Conservation (phyloP, 2,329 filamentous ascomycete species). For the Didymosphaeria variabile region DNA sequence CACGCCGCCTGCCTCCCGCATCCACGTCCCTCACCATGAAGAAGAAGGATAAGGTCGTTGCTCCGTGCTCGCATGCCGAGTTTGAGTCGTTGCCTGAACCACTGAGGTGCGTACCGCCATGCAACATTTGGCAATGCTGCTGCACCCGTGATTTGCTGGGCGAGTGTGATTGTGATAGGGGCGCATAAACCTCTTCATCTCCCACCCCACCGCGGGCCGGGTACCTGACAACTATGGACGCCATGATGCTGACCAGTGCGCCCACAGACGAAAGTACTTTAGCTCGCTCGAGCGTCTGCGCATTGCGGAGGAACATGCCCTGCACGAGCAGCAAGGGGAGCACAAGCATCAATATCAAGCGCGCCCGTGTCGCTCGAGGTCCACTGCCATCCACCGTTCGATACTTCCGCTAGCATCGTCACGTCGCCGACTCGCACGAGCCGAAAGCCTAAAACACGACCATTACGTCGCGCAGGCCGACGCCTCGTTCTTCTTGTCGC, state of each 20-base stretch:
- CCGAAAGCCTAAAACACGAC: conserved; percentile 38
- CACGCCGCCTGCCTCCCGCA: background rate
- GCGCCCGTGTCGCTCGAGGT: conserved; percentile 36
- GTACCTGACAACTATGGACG: conserved; percentile 41
- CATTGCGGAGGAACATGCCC: conserved; percentile 64
- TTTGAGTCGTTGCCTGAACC: conserved; percentile 54
- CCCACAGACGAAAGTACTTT: conserved; percentile 70
- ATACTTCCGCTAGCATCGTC: conserved; percentile 28
- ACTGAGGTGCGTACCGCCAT: conserved; percentile 50
- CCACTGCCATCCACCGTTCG: conserved; percentile 30
- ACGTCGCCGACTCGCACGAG: conserved; percentile 46
- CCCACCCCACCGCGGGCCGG: conserved; percentile 30
- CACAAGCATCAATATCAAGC: conserved; percentile 34
- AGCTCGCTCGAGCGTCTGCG: conserved; percentile 75
- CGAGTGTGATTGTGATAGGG: conserved; percentile 14
- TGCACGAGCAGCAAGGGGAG: conserved; percentile 34
- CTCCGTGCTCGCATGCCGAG: conserved; percentile 49
- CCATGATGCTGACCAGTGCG: conserved; percentile 30
- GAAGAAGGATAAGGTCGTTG: conserved; percentile 35
- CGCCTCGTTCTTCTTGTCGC: conserved; percentile 72
- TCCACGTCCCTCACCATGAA: conserved; percentile 35
- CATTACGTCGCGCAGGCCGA: conserved; percentile 62
- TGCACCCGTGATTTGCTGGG: conserved; percentile 15
- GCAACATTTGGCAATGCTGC: conserved; percentile 31
- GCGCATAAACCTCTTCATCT: conserved; percentile 28